Evolutionary conservation across 1,284 basidiomycete genomes (phyloP).

Genomic region (Austroboletus niveus): DNA sequence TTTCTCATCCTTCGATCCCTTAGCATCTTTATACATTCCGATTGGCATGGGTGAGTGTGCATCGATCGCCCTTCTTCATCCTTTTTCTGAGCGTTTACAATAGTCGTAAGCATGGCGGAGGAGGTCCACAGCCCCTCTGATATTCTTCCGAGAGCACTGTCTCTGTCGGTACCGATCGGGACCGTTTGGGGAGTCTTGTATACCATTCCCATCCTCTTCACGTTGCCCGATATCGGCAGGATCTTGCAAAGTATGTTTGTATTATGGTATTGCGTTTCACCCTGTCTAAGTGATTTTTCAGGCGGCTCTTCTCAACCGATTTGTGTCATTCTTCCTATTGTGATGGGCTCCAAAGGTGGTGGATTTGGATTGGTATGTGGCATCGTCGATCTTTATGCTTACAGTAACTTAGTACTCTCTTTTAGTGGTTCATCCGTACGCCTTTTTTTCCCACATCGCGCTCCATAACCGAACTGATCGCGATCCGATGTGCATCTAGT

Average conservation of each 20-base stretch:
- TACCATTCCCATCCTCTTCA: conserved; percentile 68
- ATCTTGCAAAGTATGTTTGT: conserved; percentile 47
- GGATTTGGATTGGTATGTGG: conserved; percentile 57
- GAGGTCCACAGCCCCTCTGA: conserved; percentile 58
- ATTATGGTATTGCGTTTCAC: neutral
- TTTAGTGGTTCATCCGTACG: conserved; percentile 48
- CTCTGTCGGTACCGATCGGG: conserved; percentile 63
- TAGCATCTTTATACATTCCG: conserved; percentile 50
- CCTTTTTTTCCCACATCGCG: too few species aligned
- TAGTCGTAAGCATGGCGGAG: conserved; percentile 61
- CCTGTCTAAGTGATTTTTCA: conserved; percentile 37
- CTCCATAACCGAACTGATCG: too few species aligned
- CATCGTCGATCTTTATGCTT: too few species aligned
- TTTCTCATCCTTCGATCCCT: conserved; percentile 1
- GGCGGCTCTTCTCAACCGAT: conserved; percentile 63
- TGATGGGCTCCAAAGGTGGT: conserved; percentile 58
- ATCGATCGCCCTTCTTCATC: neutral
- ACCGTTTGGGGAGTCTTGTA: conserved; percentile 57
- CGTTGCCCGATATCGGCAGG: conserved; percentile 53
- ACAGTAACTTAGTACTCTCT: too few species aligned
- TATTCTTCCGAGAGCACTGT: conserved; percentile 59
- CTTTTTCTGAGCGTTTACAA: conserved; percentile 2
- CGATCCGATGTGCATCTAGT: too few species aligned
- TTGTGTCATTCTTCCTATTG: conserved; percentile 63
- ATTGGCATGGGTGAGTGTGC: conserved; percentile 54